Evolutionary conservation across 352 stramenopile species (phyloP).

Genomic region (Peronosclerospora sorghi): DNA sequence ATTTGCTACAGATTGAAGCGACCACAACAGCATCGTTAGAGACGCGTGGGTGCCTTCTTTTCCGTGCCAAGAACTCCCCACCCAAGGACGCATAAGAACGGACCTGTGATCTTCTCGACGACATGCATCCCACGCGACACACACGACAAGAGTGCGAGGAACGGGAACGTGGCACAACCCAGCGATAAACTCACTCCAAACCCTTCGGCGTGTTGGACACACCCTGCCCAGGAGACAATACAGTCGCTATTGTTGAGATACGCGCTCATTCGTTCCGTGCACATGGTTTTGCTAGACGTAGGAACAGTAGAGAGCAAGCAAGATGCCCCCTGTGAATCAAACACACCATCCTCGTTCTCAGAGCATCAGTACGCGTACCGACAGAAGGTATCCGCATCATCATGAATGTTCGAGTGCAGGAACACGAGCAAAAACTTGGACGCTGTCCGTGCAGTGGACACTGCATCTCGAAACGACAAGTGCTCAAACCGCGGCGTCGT

Average conservation of each 20-base stretch:
- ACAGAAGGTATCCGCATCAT: conserved; percentile 66
- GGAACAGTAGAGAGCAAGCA: not conserved
- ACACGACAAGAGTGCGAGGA: conserved; percentile 68
- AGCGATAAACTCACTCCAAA: conserved; percentile 77
- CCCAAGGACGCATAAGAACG: no score
- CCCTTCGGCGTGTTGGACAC: conserved; percentile 65
- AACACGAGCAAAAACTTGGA: conserved; percentile 83
- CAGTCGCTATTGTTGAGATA: conserved; percentile 76
- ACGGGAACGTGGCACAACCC: conserved; percentile 72
- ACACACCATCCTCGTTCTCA: no score
- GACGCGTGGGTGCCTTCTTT: no score
- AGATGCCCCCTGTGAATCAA: no score
- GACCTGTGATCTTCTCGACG: conserved; percentile 78
- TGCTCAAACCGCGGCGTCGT: conserved; percentile 63
- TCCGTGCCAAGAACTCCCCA: no score
- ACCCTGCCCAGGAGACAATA: conserved; percentile 75
- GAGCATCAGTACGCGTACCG: conserved; percentile 43
- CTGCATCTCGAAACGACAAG: conserved; percentile 71
- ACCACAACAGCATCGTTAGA: conserved; percentile 1
- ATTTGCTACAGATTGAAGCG: conserved; percentile 27
- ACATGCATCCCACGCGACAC: conserved; percentile 70
- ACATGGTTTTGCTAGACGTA: conserved; percentile 39
- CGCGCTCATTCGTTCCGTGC: conserved; percentile 51
- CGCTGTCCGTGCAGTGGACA: conserved; percentile 60
- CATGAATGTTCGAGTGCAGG: conserved; percentile 76